Evolutionary conservation across 148 eudicot species (phyloP).

Genomic region (Persicaria maculosa): DNA sequence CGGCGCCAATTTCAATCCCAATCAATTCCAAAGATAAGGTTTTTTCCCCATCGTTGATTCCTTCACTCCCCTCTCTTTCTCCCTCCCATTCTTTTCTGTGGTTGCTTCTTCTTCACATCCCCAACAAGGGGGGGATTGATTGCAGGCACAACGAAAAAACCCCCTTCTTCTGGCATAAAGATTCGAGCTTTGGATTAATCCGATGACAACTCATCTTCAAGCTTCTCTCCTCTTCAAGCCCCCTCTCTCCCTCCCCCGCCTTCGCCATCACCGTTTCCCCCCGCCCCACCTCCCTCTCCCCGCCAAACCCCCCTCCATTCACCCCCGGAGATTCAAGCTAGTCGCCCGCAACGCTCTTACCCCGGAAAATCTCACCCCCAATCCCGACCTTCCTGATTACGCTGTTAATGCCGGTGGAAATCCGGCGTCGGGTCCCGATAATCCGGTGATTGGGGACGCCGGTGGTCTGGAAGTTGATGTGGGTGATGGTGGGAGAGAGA

Average conservation of each 20-base stretch:
- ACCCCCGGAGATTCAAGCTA: constrained; percentile 17
- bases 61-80: not conserved
- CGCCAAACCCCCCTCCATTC: constrained; percentile 14
- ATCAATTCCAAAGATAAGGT: constrained; percentile 11
- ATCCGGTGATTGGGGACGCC: not conserved
- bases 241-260: constrained; percentile 20
- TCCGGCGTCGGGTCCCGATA: constrained; percentile 7
- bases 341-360: constrained; percentile 25
- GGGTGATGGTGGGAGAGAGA: not conserved
- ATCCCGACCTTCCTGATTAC: constrained; percentile 21
- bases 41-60: not conserved
- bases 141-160: too few relatives aligned
- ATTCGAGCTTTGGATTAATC: not conserved
- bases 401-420: constrained; percentile 4
- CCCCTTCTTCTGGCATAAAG: not conserved
- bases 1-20: constrained; percentile 17
- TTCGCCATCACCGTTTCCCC: constrained; percentile 18
- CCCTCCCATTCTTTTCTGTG: not conserved
- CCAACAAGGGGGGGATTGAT: not conserved
- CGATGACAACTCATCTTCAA: constrained; percentile 52
- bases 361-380: constrained; percentile 20
- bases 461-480: not conserved
- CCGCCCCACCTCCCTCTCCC: constrained; percentile 9
- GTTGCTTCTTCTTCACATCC: constrained; percentile 7
- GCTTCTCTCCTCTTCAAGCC: constrained; percentile 51